These are phyloP conservation scores for Nowakowskiella sp. DNA, from an alignment of 192 early-diverging fungal genomes.

Conservation along the genomic window DNA sequence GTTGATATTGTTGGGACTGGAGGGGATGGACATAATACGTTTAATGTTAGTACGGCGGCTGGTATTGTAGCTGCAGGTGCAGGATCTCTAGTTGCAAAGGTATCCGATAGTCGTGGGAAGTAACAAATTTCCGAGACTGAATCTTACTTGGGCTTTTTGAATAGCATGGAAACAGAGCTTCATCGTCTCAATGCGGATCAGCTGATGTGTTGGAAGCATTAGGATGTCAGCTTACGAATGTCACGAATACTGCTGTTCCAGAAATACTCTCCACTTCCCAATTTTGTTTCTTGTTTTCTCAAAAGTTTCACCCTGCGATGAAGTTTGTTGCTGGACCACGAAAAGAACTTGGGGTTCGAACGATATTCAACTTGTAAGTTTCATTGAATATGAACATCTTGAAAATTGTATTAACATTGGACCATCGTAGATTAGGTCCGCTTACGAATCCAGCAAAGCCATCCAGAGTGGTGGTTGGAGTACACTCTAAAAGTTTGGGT, in stretches of 20 bases:
- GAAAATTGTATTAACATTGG: neutral
- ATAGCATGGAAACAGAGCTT: constrained; percentile 86
- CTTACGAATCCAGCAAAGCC: constrained; percentile 84
- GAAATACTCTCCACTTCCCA: constrained; percentile 50
- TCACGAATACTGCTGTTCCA: constrained; percentile 60
- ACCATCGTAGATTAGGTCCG: constrained; percentile 61
- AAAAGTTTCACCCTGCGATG: constrained; percentile 87
- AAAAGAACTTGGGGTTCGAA: constrained; percentile 83
- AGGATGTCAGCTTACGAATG: constrained; percentile 61
- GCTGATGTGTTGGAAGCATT: constrained; percentile 87
- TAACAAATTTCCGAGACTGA: neutral
- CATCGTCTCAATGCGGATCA: constrained; percentile 85
- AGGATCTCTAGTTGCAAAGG: constrained; percentile 83
- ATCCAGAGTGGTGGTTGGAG: constrained; percentile 76
- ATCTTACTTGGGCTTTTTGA: neutral
- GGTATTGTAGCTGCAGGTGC: constrained; percentile 88
- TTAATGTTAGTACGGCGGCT: constrained; percentile 91
- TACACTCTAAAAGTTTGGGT: constrained; percentile 74
- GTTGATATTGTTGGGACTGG: constrained; percentile 96
- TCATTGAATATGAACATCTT: too few relatives aligned
- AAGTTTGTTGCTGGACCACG: constrained; percentile 63
- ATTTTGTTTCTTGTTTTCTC: constrained; percentile 92
- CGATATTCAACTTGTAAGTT: constrained; percentile 78
- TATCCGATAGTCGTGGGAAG: constrained; percentile 21
- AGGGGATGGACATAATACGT: constrained; percentile 97